Conservation (phyloP, 2,329 filamentous ascomycete genomes). For the Beauveria scarabaeidicola region DNA sequence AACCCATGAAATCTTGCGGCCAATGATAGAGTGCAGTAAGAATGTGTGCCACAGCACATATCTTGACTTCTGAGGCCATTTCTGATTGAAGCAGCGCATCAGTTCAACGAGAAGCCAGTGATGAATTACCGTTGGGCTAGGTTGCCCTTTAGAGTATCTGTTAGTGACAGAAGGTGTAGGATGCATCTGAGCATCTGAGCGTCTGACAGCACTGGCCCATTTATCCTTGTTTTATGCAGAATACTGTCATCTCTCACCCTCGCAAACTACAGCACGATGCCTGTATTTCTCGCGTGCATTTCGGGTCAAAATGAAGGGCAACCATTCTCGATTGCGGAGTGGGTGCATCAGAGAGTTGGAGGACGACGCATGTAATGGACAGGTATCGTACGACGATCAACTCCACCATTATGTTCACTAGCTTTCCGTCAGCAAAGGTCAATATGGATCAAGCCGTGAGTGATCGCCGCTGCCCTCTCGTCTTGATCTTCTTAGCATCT, state of each 20-base stretch:
- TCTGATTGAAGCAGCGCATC: neutral
- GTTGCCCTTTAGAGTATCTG: neutral
- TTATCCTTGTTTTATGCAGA: no score
- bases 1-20: neutral
- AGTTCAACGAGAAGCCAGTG: neutral
- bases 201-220: neutral
- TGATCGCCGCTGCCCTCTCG: neutral
- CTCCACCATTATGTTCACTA: neutral
- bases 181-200: neutral
- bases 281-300: no score
- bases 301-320: neutral
- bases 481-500: neutral
- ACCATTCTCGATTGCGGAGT: neutral
- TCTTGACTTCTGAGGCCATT: neutral
- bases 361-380: neutral
- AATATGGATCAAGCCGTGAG: neutral
- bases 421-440: neutral
- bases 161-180: neutral
- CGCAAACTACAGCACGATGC: no score
- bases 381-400: neutral
- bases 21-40: neutral
- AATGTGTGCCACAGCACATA: neutral
- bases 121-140: neutral
- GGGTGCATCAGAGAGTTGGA: no score
- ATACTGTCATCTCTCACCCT: no score